phyloP scores from a whole-genome alignment of 495 filamentous ascomycete species.

The Neurospora sp. region DNA sequence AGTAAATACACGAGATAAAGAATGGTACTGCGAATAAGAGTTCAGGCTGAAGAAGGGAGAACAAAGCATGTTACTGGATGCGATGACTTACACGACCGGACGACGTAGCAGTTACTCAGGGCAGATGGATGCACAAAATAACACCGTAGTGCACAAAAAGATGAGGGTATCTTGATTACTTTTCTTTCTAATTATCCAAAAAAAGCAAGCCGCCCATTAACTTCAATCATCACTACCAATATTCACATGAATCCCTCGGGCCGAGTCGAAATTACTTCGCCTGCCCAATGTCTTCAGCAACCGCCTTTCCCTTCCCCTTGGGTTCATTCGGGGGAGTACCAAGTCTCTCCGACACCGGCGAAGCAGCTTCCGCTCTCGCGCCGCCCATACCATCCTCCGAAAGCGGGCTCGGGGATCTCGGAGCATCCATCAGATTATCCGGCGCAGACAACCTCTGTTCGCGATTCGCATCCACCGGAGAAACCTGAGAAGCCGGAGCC shows the following conservation, averaged over 20 bases:
- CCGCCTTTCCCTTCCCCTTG: neutral
- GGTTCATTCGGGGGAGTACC: neutral
- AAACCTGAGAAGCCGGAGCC: neutral
- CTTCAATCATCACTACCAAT: neutral
- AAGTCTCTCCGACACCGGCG: neutral
- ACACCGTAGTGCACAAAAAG: neutral
- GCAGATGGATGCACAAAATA: neutral
- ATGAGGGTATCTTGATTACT: neutral
- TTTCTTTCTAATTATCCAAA: neutral
- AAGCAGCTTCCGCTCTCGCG: neutral
- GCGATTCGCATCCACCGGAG: neutral
- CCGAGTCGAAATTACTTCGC: neutral
- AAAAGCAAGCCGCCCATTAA: neutral
- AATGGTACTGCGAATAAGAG: no score
- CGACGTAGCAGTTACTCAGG: neutral
- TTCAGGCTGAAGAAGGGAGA: no score
- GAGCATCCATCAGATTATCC: neutral
- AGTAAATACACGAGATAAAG: neutral
- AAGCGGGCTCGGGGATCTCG: neutral
- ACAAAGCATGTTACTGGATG: neutral
- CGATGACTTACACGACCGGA: neutral
- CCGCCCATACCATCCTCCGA: neutral
- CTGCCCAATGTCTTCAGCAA: neutral
- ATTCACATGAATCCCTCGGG: no score
- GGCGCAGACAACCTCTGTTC: neutral